Evolutionary conservation across 345 rosid species (phyloP), one percentile per base, ranked within the genome.

Genomic region (Abelmoschus esculentus): DNA sequence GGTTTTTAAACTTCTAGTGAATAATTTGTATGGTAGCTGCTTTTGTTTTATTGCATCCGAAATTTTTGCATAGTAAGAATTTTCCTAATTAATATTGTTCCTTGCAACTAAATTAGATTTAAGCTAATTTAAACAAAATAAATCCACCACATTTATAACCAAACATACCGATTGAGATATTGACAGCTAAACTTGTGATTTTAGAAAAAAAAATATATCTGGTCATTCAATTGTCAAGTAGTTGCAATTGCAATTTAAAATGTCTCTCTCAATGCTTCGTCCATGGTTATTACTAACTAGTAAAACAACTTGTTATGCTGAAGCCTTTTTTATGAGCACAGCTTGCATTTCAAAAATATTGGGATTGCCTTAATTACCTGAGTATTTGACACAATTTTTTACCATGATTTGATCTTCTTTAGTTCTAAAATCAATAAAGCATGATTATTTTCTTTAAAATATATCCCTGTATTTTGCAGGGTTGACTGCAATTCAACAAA

Each of bases 381-480:
- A 42, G 52, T 38, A 36, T 61, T 61, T 61, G 29, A 18, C 49
- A 36, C 34, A 59, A 31, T 59, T 18, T 18, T 6, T 22, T 22
- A 59, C 31, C 15, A 10, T 34, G 52, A 17, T 68, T 40, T 59
- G 72, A 11, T 18, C 32, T 32, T 53, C 5, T 69, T 50, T 57
- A 28, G 28, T 54, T 19, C 14, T 13, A 58, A 50, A 13, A 52
- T 17, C 2, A 11, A 32, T 36, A 55, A 55, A 59, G 63, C 42
- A 22, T 28, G 38, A 34, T 1, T 5, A n/a, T 57, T 17, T 17
- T 28, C 7, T 26, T 15, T 29, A 36, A 61, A 42, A 38, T 49
- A 28, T 19, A 10, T 72, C 54, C 54, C 28, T 28, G 14, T 55
- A 49, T 57, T 68, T 75, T 80, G 76, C 79, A 87, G 90, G 86